phyloP scores from a whole-genome alignment of 2,329 filamentous ascomycete species.

The Graphilbum ipis-grandicollis region DNA sequence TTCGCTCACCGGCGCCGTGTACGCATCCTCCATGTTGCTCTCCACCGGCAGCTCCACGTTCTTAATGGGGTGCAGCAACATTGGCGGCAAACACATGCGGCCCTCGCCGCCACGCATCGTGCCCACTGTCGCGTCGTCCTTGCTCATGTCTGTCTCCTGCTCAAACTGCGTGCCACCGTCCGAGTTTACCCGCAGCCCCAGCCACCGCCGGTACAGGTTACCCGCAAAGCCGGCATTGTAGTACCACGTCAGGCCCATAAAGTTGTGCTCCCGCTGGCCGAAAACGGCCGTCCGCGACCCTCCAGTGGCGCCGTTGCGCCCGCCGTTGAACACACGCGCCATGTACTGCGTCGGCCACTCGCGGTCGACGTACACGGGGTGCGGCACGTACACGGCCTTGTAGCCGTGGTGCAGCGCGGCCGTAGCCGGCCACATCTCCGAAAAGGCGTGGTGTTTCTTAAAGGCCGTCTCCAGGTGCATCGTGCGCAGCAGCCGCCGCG shows the following conservation, averaged over 20 bases:
- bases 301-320: constrained; percentile 57
- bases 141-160: constrained; percentile 33
- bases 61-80: constrained; percentile 83
- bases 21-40: constrained; percentile 29
- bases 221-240: constrained; percentile 72
- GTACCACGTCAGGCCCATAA: constrained; percentile 77
- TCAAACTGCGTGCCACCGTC: constrained; percentile 67
- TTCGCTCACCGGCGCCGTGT: constrained; percentile 26
- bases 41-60: constrained; percentile 49
- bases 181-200: constrained; percentile 65
- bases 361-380: constrained; percentile 76
- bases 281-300: constrained; percentile 57
- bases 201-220: constrained; percentile 71
- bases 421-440: constrained; percentile 90
- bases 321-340: constrained; percentile 64
- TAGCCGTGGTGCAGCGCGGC: constrained; percentile 79
- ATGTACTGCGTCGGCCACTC: constrained; percentile 70
- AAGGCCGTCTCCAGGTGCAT: constrained; percentile 86
- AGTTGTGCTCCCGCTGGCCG: constrained; percentile 77
- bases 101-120: constrained; percentile 54
- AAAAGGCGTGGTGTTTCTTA: constrained; percentile 78
- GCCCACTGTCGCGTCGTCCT: constrained; percentile 27
- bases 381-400: constrained; percentile 82
- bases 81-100: constrained; percentile 78
- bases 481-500: constrained; percentile 55